These are phyloP conservation scores for Andrographis paniculata DNA, from an alignment of 305 asterid genomes.

Conservation along the genomic window DNA sequence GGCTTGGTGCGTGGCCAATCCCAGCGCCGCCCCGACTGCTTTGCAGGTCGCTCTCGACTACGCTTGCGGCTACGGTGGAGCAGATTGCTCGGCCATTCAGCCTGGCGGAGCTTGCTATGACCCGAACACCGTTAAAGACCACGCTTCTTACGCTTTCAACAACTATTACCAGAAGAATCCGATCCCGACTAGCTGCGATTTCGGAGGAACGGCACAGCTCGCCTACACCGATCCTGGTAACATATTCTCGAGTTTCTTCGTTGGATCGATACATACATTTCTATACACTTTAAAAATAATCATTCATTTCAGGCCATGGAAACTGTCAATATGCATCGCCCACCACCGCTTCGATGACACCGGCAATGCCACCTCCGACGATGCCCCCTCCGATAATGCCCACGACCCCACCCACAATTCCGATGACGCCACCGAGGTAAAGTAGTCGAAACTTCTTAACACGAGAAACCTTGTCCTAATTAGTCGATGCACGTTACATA, in stretches of 20 bases:
- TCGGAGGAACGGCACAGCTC: slow-evolving; percentile 55
- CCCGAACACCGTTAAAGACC: slow-evolving; percentile 41
- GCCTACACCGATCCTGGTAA: slow-evolving; percentile 52
- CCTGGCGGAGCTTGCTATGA: slow-evolving; percentile 36
- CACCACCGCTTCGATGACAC: slow-evolving; percentile 26
- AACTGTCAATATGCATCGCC: slow-evolving; percentile 59
- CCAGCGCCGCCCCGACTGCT: slow-evolving; percentile 43
- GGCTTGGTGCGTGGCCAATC: slow-evolving; percentile 43
- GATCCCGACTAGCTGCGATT: slow-evolving; percentile 43
- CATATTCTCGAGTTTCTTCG: too few species aligned
- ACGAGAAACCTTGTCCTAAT: slow-evolving; percentile 6
- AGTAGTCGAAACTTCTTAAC: slow-evolving; percentile 1
- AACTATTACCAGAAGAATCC: slow-evolving; percentile 57
- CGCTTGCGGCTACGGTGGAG: slow-evolving; percentile 54
- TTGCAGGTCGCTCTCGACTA: slow-evolving; percentile 56
- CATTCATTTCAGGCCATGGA: slow-evolving; percentile 60
- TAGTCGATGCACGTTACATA: background rate
- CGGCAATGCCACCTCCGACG: slow-evolving; percentile 37
- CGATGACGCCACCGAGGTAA: slow-evolving; percentile 28
- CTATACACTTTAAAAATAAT: background rate
- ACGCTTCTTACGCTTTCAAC: slow-evolving; percentile 63
- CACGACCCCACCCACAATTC: slow-evolving; percentile 44
- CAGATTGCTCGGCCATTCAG: slow-evolving; percentile 46
- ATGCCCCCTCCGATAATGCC: slow-evolving; percentile 41
- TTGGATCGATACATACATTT: too few species aligned